Evolutionary conservation across 2,329 filamentous ascomycete species (phyloP).

Genomic region (Plectosphaerella sp.): DNA sequence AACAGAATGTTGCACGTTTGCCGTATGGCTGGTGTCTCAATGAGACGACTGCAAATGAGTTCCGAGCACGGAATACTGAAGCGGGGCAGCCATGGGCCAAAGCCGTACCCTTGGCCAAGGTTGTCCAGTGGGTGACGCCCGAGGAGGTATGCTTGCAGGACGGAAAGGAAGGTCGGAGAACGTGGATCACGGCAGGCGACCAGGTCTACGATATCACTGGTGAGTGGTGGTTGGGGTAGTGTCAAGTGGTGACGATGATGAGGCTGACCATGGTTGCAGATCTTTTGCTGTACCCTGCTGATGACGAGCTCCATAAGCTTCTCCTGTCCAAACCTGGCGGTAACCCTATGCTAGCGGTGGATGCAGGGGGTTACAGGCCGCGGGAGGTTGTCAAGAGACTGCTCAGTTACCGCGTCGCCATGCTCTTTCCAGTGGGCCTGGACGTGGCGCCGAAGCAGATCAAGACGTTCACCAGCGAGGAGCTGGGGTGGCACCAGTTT

Average conservation of each 20-base stretch:
- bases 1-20: background rate
- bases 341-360: conserved; percentile 3
- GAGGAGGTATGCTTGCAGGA: conserved; percentile 5
- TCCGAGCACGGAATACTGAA: background rate
- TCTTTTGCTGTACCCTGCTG: background rate
- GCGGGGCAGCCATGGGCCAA: background rate
- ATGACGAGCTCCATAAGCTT: background rate
- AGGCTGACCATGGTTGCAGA: background rate
- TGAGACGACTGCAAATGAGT: background rate
- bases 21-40: conserved; percentile 2
- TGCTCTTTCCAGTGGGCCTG: background rate
- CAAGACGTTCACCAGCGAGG: background rate
- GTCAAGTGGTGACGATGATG: too few species aligned
- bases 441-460: too few species aligned
- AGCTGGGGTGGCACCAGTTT: conserved; percentile 4
- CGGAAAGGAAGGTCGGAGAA: background rate
- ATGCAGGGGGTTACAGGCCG: background rate
- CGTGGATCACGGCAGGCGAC: conserved; percentile 2
- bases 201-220: conserved; percentile 10
- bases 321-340: conserved; percentile 1
- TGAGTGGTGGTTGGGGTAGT: background rate
- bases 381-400: background rate
- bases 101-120: background rate
- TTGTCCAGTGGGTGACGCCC: background rate
- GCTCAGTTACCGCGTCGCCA: background rate